A percentile compares a stretch with the other conserved stretches of the same genome.
These are phyloP conservation scores for Chlorella sp. DNA, from an alignment of 139 green algal species.

Conservation along the genomic window DNA sequence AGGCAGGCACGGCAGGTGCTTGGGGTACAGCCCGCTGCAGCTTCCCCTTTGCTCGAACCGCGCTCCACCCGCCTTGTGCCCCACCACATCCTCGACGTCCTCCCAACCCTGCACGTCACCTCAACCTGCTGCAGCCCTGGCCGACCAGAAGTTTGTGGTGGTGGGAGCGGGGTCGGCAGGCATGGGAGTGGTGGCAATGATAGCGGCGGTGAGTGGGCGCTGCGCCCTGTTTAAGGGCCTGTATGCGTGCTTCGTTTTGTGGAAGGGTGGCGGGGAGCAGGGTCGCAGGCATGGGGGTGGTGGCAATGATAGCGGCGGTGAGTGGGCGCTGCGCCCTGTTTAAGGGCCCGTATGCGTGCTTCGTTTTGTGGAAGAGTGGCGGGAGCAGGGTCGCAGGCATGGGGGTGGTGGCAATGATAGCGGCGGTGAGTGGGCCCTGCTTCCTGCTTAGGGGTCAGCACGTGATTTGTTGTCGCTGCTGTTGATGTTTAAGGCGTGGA, in stretches of 20 bases:
- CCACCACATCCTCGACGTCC: too few relatives aligned
- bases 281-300: constrained; percentile 76
- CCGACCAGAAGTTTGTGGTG: constrained; percentile 70
- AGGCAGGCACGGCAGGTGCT: too few relatives aligned
- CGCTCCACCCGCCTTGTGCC: too few relatives aligned
- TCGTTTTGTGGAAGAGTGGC: too few relatives aligned
- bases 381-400: constrained; percentile 78
- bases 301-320: constrained; percentile 63
- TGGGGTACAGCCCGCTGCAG: too few relatives aligned
- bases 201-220: constrained; percentile 48
- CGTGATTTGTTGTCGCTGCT: not conserved
- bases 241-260: not conserved
- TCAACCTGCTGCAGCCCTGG: constrained; percentile 43
- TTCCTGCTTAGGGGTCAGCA: not conserved
- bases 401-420: constrained; percentile 72
- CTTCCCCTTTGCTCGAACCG: too few relatives aligned
- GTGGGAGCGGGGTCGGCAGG: constrained; percentile 77
- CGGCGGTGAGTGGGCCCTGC: constrained; percentile 35
- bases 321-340: not conserved
- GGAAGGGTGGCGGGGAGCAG: too few relatives aligned
- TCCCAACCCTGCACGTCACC: not conserved
- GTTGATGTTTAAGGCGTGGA: not conserved
- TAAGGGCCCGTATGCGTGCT: not conserved
- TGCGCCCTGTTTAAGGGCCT: not conserved
- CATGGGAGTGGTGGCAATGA: constrained; percentile 72